These are phyloP conservation scores for Chlorociboria aeruginascens DNA, from an alignment of 495 filamentous ascomycete genomes.

Conservation along the genomic window DNA sequence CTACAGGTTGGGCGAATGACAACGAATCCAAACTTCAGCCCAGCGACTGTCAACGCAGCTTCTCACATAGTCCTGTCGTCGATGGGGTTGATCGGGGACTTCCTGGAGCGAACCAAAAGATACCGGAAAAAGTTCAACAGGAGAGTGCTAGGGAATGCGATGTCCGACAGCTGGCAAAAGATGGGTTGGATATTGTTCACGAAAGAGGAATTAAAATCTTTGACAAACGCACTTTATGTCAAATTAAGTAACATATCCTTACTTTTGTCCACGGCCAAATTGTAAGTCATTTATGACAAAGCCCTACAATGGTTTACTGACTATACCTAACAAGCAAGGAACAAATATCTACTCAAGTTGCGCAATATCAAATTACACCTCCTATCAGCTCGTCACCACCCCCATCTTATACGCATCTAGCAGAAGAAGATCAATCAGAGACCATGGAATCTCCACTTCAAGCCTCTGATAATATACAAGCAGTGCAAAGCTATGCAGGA, in stretches of 20 bases:
- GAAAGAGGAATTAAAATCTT: neutral
- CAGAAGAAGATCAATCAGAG: too few relatives aligned
- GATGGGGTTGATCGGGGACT: neutral
- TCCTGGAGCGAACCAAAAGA: neutral
- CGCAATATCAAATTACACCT: too few relatives aligned
- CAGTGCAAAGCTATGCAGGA: too few relatives aligned
- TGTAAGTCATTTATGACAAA: too few relatives aligned
- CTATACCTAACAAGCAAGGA: too few relatives aligned
- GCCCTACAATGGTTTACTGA: too few relatives aligned
- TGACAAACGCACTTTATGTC: neutral
- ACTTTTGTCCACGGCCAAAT: neutral
- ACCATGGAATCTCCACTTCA: too few relatives aligned
- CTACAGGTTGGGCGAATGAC: neutral
- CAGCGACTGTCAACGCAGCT: constrained; percentile 2
- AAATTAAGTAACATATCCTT: neutral
- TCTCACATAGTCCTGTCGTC: neutral
- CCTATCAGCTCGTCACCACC: too few relatives aligned
- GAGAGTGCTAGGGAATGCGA: neutral
- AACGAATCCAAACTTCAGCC: neutral
- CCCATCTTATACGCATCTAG: too few relatives aligned
- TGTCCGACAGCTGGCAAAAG: neutral
- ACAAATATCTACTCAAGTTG: too few relatives aligned
- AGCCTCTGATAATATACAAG: too few relatives aligned
- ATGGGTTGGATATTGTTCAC: constrained; percentile 1
- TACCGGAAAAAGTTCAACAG: neutral